phyloP scores from a whole-genome alignment of 805 yeast species.

The Clavispora phyllophila region DNA sequence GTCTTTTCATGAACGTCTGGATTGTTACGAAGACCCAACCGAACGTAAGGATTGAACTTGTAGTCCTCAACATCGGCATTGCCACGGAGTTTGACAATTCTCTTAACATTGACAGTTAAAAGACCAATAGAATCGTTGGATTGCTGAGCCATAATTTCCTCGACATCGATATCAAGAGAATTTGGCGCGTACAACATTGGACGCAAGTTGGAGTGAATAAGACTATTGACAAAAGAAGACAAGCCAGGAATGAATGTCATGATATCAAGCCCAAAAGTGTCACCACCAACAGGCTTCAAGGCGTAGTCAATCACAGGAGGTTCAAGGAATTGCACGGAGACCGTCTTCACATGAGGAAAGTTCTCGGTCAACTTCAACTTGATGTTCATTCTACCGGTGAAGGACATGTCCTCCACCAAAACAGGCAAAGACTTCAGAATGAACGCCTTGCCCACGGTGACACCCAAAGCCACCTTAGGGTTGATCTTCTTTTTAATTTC shows the following conservation, averaged over 20 bases:
- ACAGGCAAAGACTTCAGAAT: slow-evolving; percentile 74
- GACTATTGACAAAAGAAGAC: slow-evolving; percentile 61
- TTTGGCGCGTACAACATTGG: slow-evolving; percentile 84
- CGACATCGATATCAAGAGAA: slow-evolving; percentile 69
- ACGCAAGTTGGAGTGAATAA: slow-evolving; percentile 64
- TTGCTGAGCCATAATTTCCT: slow-evolving; percentile 60
- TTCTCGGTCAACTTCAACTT: slow-evolving; percentile 55
- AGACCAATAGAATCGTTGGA: slow-evolving; percentile 68
- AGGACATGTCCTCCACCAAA: slow-evolving; percentile 74
- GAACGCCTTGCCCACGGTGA: slow-evolving; percentile 75
- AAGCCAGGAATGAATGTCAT: slow-evolving; percentile 83
- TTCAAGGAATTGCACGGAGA: slow-evolving; percentile 67
- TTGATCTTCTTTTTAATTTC: slow-evolving; percentile 66
- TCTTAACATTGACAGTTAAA: slow-evolving; percentile 56
- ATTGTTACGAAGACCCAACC: slow-evolving; percentile 32
- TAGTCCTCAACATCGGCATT: slow-evolving; percentile 35
- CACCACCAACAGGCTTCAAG: slow-evolving; percentile 85
- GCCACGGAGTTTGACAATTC: slow-evolving; percentile 45
- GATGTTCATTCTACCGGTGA: slow-evolving; percentile 63
- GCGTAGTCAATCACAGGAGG: slow-evolving; percentile 76
- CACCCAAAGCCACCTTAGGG: slow-evolving; percentile 79
- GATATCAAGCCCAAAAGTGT: slow-evolving; percentile 77
- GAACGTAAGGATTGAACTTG: slow-evolving; percentile 53
- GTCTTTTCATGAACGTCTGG: slow-evolving; percentile 48
- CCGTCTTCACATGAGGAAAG: slow-evolving; percentile 75